Evolutionary conservation across 139 green algal species (phyloP), one percentile per base, ranked within the genome.

Genomic region (Pedinophyceae sp.): DNA sequence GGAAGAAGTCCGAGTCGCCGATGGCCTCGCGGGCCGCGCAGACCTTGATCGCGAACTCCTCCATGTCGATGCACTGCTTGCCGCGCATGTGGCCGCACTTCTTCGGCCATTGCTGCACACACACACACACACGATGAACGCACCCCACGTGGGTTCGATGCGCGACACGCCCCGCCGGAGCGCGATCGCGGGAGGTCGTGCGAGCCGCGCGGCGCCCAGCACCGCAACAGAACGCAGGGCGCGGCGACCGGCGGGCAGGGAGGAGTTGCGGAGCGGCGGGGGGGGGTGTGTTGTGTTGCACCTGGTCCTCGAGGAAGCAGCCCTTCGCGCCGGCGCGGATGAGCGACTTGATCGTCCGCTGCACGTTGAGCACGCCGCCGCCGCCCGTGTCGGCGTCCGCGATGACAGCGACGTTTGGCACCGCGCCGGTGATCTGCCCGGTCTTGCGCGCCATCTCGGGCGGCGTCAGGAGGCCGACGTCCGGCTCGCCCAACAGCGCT

Each of bases 331-430:
- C 82, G 16, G 77, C 66, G 30, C 59, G 68, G 29, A 88, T 90
- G 24, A 92, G 77, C 57, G 82, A 74, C 45, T 62, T 64, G n/a
- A 92, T 62, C 18, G 82, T 92, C 18, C 82, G 71, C 64, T 87
- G 72, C 50, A 92, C 82, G 56, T 92, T 92, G 18, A 92, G 66
- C 40, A 85, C 65, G 51, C 72, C 80, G 57, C 82, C 82, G 43
- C 82, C 77, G 5, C 82, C 82, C 47, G 81, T 89, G 65, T 92
- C 82, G n/a, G 69, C 77, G 57, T 89, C 81, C 0, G 72, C 80
- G 30, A 89, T 70, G 43, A 88, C 63, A 4, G 74, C 61, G 24
- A 85, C 62, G 6, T 27, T 20, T 5, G 74, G 77, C 18, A 66
- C 61, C 13, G 74, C 66, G 26, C 60, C 62, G 27, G 55, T 61